Conservation (phyloP, 176 grass and related monocot species). For the Puccinellia tenuiflora region DNA sequence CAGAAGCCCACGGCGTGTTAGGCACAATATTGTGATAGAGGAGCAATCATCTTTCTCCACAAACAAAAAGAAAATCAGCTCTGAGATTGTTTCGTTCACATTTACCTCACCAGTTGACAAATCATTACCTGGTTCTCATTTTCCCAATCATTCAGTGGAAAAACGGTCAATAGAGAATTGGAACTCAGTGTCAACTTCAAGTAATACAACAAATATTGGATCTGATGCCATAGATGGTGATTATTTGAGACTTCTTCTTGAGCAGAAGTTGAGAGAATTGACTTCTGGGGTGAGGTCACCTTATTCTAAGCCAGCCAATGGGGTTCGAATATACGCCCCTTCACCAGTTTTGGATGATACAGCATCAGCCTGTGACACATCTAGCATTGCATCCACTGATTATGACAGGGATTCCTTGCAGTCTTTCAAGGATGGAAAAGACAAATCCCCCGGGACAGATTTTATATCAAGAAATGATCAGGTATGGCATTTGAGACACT, state of each 20-base stretch:
- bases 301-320: conserved; percentile 46
- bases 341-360: conserved; percentile 34
- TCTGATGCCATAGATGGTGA: conserved; percentile 60
- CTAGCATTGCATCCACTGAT: conserved; percentile 41
- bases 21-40: conserved; percentile 84
- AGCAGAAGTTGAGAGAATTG: conserved; percentile 82
- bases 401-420: conserved; percentile 41
- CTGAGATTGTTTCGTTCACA: conserved; percentile 92
- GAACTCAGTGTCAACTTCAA: conserved; percentile 27
- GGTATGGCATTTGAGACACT: conserved; percentile 35
- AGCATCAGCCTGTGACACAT: conserved; percentile 40
- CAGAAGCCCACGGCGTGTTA: conserved; percentile 48
- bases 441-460: background rate
- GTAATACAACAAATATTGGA: conserved; percentile 11
- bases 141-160: conserved; percentile 29
- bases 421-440: conserved; percentile 48
- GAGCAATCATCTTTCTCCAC: conserved; percentile 44
- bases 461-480: conserved; percentile 25
- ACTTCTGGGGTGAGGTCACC: conserved; percentile 51
- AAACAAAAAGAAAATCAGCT: conserved; percentile 51
- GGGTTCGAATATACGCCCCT: conserved; percentile 6
- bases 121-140: conserved; percentile 24
- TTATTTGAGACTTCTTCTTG: conserved; percentile 79
- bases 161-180: conserved; percentile 20
- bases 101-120: conserved; percentile 89